Conservation (phyloP, 208 protist genomes). For the Tetramitus jugosus region DNA sequence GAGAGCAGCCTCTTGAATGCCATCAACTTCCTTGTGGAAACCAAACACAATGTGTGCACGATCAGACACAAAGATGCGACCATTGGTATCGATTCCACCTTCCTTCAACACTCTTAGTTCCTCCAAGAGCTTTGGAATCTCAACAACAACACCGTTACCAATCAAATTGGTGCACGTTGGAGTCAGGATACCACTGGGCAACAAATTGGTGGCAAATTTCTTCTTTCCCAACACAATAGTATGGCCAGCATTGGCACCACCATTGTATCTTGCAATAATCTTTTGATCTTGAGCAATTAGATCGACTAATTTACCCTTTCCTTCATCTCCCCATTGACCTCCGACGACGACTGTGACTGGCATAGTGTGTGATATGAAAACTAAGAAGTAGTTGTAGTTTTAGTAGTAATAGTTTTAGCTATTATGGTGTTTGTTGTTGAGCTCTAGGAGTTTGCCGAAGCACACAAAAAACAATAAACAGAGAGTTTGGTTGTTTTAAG, state of each 20-base stretch:
- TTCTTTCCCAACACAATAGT: conserved; percentile 54
- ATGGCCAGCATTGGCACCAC: conserved; percentile 65
- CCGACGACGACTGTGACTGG: conserved; percentile 31
- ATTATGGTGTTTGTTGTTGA: too few species aligned
- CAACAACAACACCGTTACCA: conserved; percentile 53
- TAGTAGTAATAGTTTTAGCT: too few species aligned
- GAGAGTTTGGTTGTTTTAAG: too few species aligned
- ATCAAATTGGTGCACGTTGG: conserved; percentile 33
- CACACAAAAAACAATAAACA: too few species aligned
- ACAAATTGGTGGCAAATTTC: conserved; percentile 53
- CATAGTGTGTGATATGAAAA: background rate
- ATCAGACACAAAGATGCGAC: conserved; percentile 51
- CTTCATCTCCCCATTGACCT: conserved; percentile 64
- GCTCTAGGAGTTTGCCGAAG: too few species aligned
- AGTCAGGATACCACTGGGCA: conserved; percentile 49
- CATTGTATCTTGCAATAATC: conserved; percentile 43
- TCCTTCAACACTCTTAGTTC: conserved; percentile 45
- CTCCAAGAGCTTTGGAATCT: conserved; percentile 52
- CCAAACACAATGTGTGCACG: conserved; percentile 62
- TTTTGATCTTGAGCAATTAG: conserved; percentile 44
- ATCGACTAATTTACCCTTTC: conserved; percentile 66
- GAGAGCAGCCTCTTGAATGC: conserved; percentile 24
- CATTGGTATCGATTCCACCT: conserved; percentile 36
- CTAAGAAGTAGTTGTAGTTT: too few species aligned
- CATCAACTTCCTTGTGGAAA: conserved; percentile 50